Evolutionary conservation across 2,329 filamentous ascomycete species (phyloP).

Genomic region (Metarhizium robertsii): DNA sequence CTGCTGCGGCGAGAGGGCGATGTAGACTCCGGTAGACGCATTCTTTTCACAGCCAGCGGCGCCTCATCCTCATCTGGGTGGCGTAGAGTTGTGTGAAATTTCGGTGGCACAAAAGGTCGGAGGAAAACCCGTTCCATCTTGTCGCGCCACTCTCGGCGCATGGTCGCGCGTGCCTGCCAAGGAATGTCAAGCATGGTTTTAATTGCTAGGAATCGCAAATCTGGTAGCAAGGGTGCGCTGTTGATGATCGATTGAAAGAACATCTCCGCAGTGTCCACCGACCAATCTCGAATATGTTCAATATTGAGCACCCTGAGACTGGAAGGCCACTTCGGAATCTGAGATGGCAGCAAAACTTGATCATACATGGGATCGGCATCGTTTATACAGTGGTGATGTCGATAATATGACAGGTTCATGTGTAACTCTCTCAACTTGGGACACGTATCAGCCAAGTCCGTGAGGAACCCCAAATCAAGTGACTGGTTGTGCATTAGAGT

Average conservation of each 20-base stretch:
- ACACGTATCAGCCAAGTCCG: constrained; percentile 55
- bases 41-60: constrained; percentile 10
- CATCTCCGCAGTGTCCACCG: constrained; percentile 57
- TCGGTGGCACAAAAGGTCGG: constrained; percentile 34
- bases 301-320: constrained; percentile 65
- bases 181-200: constrained; percentile 70
- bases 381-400: constrained; percentile 54
- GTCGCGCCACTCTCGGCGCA: constrained; percentile 70
- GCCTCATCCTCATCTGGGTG: constrained; percentile 9
- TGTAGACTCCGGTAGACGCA: constrained; percentile 9
- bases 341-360: constrained; percentile 49
- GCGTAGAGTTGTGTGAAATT: constrained; percentile 13
- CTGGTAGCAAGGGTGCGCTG: constrained; percentile 53
- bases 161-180: constrained; percentile 73
- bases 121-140: constrained; percentile 60
- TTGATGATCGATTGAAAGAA: constrained; percentile 75
- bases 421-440: constrained; percentile 60
- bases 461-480: constrained; percentile 66
- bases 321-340: constrained; percentile 71
- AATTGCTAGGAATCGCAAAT: constrained; percentile 62
- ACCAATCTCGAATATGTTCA: constrained; percentile 68
- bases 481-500: constrained; percentile 71
- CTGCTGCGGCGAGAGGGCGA: constrained; percentile 27
- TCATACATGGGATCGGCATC: constrained; percentile 71
- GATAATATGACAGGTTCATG: constrained; percentile 74